phyloP scores from a whole-genome alignment of 2,329 filamentous ascomycete genomes.

The Scolecobasidium constrictum region DNA sequence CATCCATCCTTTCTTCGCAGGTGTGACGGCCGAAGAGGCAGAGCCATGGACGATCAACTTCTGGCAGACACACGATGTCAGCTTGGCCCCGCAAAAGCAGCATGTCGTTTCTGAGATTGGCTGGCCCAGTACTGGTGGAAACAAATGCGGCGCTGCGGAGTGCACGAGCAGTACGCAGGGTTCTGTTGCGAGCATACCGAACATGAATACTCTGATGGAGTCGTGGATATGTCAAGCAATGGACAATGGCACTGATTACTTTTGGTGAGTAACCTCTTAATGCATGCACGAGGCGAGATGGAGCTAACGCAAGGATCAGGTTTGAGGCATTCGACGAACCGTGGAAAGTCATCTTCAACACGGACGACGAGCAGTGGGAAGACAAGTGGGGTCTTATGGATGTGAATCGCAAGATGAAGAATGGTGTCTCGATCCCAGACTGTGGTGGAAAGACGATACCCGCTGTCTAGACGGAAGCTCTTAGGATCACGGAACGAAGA shows the following conservation, averaged over 20 bases:
- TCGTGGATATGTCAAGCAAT: conserved; percentile 76
- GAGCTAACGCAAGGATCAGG: conserved; percentile 28
- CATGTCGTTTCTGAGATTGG: conserved; percentile 86
- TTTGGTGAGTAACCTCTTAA: conserved; percentile 58
- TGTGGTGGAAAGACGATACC: conserved; percentile 63
- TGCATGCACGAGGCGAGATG: too few relatives aligned
- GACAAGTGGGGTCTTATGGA: conserved; percentile 94
- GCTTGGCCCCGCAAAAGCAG: conserved; percentile 51
- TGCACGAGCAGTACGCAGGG: conserved; percentile 50
- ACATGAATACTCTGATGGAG: conserved; percentile 78
- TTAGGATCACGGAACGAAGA: too few relatives aligned
- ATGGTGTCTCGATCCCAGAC: conserved; percentile 74
- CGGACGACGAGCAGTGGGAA: conserved; percentile 61
- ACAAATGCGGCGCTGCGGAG: conserved; percentile 53
- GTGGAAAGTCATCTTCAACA: conserved; percentile 76
- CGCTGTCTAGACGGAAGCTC: neutral
- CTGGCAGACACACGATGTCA: conserved; percentile 60
- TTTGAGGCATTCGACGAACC: conserved; percentile 96
- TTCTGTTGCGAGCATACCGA: conserved; percentile 64
- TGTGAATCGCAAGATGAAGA: conserved; percentile 70
- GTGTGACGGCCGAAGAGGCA: conserved; percentile 55
- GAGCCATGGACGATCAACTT: conserved; percentile 75
- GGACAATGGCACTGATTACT: conserved; percentile 78
- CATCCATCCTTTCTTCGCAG: conserved; percentile 91
- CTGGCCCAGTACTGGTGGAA: conserved; percentile 79